These are phyloP conservation scores for Aristolochia californica DNA, from an alignment of 164 flowering plant species.

Conservation along the genomic window DNA sequence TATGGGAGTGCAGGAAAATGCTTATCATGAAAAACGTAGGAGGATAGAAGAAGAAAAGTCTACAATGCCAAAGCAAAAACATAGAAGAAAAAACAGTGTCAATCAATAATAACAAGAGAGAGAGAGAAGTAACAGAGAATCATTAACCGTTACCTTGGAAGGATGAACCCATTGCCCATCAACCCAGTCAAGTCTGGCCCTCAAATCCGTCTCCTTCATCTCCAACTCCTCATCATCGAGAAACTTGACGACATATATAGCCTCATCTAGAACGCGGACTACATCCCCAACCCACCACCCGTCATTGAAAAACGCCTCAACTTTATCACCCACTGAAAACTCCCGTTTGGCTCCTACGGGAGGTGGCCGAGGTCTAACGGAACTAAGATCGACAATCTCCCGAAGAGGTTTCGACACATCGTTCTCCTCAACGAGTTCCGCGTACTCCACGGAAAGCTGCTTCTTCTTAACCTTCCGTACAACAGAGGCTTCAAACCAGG, in stretches of 20 bases:
- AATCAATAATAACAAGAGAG: too few relatives aligned
- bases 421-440: slow-evolving; percentile 35
- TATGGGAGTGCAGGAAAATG: background rate
- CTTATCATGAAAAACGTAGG: background rate
- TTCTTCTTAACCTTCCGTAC: slow-evolving; percentile 25
- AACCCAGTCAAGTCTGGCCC: slow-evolving; percentile 68
- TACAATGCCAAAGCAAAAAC: too few relatives aligned
- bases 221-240: slow-evolving; percentile 32
- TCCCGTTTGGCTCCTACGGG: slow-evolving; percentile 13
- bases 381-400: slow-evolving; percentile 39
- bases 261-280: slow-evolving; percentile 25
- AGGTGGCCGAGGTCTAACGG: slow-evolving; percentile 66
- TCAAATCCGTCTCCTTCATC: slow-evolving; percentile 33
- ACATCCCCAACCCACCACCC: slow-evolving; percentile 87
- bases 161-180: slow-evolving; percentile 52
- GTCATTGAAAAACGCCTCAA: slow-evolving; percentile 74
- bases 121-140: background rate
- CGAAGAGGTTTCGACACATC: slow-evolving; percentile 36
- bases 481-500: slow-evolving; percentile 53
- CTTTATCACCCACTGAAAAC: slow-evolving; percentile 37
- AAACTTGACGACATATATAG: slow-evolving; percentile 47
- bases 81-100: background rate
- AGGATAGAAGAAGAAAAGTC: too few relatives aligned
- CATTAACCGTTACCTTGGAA: background rate
- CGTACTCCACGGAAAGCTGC: slow-evolving; percentile 40